A percentile compares a stretch with the other conserved stretches of the same genome.
Evolutionary conservation across 208 protist genomes (phyloP).

Genomic region (Trypanosoma melophagium): DNA sequence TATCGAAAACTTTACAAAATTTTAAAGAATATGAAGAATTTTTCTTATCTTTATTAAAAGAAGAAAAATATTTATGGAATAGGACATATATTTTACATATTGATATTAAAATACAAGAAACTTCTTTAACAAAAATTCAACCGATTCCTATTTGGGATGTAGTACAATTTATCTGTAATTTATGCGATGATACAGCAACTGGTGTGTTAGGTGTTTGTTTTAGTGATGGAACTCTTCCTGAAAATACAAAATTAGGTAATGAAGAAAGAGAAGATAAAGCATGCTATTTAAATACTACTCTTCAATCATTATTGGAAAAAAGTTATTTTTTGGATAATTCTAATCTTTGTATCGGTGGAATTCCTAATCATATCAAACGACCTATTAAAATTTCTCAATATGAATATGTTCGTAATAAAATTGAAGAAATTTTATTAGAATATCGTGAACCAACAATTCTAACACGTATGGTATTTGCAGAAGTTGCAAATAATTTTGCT

Average conservation of each 20-base stretch:
- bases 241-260: conserved; percentile 28
- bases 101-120: conserved; percentile 31
- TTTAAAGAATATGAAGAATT: conserved; percentile 35
- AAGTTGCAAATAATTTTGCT: conserved; percentile 62
- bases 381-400: conserved; percentile 29
- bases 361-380: conserved; percentile 45
- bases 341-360: conserved; percentile 40
- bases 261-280: conserved; percentile 33
- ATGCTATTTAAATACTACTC: conserved; percentile 54
- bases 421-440: conserved; percentile 33
- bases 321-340: conserved; percentile 39
- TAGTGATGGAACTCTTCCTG: conserved; percentile 28
- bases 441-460: conserved; percentile 37
- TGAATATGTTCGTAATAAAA: conserved; percentile 30
- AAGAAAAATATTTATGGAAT: conserved; percentile 44
- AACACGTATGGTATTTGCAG: conserved; percentile 59
- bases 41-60: conserved; percentile 40
- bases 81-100: conserved; percentile 51
- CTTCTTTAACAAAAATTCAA: conserved; percentile 6
- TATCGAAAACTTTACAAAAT: conserved; percentile 35
- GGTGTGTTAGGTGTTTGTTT: conserved; percentile 62
- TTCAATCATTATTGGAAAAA: conserved; percentile 37
- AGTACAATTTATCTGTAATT: conserved; percentile 40
- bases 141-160: conserved; percentile 61
- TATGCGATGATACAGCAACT: conserved; percentile 55